Evolutionary conservation across 495 filamentous ascomycete genomes (phyloP), one percentile per base, ranked within the genome.

Genomic region (Penicillium riverlandense): DNA sequence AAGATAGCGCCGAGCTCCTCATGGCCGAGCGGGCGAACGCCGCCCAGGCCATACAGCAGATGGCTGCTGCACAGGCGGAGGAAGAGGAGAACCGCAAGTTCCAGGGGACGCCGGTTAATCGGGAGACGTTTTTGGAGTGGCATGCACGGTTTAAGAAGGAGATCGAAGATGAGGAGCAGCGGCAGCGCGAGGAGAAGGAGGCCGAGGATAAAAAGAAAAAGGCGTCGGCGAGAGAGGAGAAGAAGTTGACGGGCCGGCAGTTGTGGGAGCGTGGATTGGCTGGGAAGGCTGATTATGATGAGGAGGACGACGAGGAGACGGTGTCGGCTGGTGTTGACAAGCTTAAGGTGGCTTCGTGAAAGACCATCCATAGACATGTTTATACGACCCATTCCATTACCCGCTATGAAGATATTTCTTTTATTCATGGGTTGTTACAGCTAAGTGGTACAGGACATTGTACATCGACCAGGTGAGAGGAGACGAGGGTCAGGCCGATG

Each of bases 51-150:
- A 70, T 55, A 46, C 77, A 74, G 36, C 90, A 95, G 41, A 74
- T 81, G 47, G 77, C 70, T n/a, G 56, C 79, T 6, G 69, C 79
- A 1, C 81, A 81, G 50, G 79, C 76, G 1, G 94, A 99, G 62
- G 85, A 85, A 47, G 88, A 91, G 63, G 92, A 97, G 71, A 96
- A 97, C 60, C 76, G 82, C 43, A 97, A 96, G 63, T 99, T 99
- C 67, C 83, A 90, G 49, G 92, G 92, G n/a, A 87, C 86, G 39
- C 72, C 74, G 33, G 92, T 99, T 3, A 97, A 80, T 31, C 66
- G 75, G 14, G 88, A 94, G 69, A 84, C 81, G 4, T 99, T 97
- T 55, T 55, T 85, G 48, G 76, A 72, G 50, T 97, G 94, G 94
- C 70, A 85, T 46, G 78, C 82, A 22, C 69, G 55, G n/a, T 99